phyloP scores from a whole-genome alignment of 1,284 basidiomycete genomes.

The Ceratobasidium sp. region DNA sequence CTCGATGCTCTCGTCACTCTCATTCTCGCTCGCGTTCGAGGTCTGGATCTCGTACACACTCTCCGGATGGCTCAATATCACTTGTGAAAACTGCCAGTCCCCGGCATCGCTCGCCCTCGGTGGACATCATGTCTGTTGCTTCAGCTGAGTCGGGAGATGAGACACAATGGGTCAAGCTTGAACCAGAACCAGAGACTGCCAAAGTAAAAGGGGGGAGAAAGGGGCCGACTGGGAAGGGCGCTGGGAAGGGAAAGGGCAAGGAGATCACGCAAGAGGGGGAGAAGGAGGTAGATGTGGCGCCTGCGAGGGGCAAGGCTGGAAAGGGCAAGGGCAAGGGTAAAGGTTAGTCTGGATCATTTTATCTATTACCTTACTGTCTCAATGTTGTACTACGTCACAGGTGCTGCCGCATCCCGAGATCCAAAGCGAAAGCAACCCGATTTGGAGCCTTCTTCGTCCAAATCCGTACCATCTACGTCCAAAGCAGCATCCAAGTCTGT shows the following conservation, averaged over 20 bases:
- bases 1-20: conserved; percentile 22
- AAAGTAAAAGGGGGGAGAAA: conserved; percentile 7
- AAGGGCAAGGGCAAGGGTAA: conserved; percentile 35
- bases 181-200: conserved; percentile 31
- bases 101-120: conserved; percentile 67
- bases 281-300: conserved; percentile 39
- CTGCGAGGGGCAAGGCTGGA: conserved; percentile 2
- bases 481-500: conserved; percentile 57
- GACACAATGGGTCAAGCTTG: conserved; percentile 46
- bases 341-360: conserved; percentile 7
- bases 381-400: conserved; percentile 5
- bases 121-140: conserved; percentile 74
- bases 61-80: background rate
- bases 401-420: conserved; percentile 11
- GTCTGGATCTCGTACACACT: conserved; percentile 23
- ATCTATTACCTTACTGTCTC: background rate
- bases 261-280: conserved; percentile 32
- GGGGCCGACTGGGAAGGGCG: conserved; percentile 53
- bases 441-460: conserved; percentile 52
- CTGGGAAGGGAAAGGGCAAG: conserved; percentile 42
- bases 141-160: conserved; percentile 72
- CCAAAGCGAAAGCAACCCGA: conserved; percentile 35
- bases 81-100: conserved; percentile 2
- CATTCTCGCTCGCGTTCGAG: conserved; percentile 21
- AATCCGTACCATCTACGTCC: conserved; percentile 72